Conservation (phyloP, 768 basidiomycete species). For the Tricholomella constricta region DNA sequence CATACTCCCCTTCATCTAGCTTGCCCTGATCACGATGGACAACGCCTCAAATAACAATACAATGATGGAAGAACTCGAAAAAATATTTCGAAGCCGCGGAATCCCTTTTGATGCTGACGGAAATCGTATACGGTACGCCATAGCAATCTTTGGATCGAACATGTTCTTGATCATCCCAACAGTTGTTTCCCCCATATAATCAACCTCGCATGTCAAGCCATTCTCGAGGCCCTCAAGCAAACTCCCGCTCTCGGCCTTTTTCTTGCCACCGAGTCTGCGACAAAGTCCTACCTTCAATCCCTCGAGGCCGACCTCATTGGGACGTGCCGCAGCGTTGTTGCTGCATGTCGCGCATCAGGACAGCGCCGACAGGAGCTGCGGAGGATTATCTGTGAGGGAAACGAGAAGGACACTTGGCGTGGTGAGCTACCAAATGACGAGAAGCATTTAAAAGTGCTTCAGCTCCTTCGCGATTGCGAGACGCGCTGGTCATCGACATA, state of each 20-base stretch:
- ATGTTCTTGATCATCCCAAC: background rate
- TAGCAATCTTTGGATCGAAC: background rate
- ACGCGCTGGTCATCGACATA: conserved; percentile 37
- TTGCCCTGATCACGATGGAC: conserved; percentile 34
- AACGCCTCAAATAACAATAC: conserved; percentile 39
- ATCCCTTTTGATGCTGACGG: conserved; percentile 22
- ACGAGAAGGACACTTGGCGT: conserved; percentile 17
- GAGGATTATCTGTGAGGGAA: conserved; percentile 26
- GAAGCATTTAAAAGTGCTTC: conserved; percentile 14
- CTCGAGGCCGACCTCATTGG: conserved; percentile 28
- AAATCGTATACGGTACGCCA: conserved; percentile 11
- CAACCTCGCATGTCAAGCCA: conserved; percentile 25
- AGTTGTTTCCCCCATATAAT: conserved; percentile 32
- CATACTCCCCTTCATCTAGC: conserved; percentile 6
- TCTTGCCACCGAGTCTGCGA: background rate
- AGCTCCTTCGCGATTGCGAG: conserved; percentile 33
- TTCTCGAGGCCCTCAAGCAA: conserved; percentile 15
- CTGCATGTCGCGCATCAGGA: conserved; percentile 32
- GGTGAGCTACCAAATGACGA: conserved; percentile 2
- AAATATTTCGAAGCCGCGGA: background rate
- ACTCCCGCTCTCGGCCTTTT: conserved; percentile 10
- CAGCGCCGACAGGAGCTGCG: conserved; percentile 29
- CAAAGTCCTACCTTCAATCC: conserved; percentile 16
- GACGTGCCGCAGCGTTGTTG: conserved; percentile 24
- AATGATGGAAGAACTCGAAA: conserved; percentile 27